Percentiles rank a stretch among this genome's conserved stretches.
Conservation (phyloP, 1,284 basidiomycete genomes). For the Xerocomus cyaneibrunnescens region DNA sequence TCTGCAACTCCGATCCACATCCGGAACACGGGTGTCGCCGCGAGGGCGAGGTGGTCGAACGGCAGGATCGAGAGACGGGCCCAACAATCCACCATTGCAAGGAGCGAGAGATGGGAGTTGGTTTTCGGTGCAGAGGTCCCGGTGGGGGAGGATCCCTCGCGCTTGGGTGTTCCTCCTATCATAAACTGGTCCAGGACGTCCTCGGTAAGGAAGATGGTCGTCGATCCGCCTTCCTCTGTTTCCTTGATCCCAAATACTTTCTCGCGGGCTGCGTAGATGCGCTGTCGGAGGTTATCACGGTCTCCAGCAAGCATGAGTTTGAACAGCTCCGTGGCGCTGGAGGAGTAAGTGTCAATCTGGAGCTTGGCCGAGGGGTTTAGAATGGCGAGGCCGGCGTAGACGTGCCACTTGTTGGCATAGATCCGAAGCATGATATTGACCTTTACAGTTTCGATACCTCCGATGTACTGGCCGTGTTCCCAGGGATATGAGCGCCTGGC, state of each 20-base stretch:
- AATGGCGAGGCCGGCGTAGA: constrained; percentile 97
- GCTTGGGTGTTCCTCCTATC: constrained; percentile 28
- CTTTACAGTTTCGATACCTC: constrained; percentile 98
- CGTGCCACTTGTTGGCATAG: constrained; percentile 98
- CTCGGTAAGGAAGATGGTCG: constrained; percentile 85
- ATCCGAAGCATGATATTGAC: constrained; percentile 97
- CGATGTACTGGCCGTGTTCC: constrained; percentile 93
- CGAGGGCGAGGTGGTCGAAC: constrained; percentile 89
- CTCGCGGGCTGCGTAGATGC: constrained; percentile 77
- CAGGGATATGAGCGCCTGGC: constrained; percentile 83
- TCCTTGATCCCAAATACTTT: constrained; percentile 69
- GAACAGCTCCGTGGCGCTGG: constrained; percentile 86
- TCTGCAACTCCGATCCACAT: constrained; percentile 98
- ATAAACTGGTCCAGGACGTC: constrained; percentile 87
- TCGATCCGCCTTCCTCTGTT: constrained; percentile 34
- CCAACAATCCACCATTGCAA: constrained; percentile 99
- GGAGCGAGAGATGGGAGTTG: constrained; percentile 94
- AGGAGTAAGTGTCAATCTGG: constrained; percentile 91
- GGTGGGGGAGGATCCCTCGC: constrained; percentile 10
- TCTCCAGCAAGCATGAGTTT: constrained; percentile 93
- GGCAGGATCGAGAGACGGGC: constrained; percentile 85
- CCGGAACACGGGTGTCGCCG: constrained; percentile 95
- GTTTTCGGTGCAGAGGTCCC: constrained; percentile 30
- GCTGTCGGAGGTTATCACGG: constrained; percentile 60
- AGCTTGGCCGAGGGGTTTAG: constrained; percentile 90